Conservation (phyloP, 331 rosid species). For the Erythrophleum ivorense region DNA sequence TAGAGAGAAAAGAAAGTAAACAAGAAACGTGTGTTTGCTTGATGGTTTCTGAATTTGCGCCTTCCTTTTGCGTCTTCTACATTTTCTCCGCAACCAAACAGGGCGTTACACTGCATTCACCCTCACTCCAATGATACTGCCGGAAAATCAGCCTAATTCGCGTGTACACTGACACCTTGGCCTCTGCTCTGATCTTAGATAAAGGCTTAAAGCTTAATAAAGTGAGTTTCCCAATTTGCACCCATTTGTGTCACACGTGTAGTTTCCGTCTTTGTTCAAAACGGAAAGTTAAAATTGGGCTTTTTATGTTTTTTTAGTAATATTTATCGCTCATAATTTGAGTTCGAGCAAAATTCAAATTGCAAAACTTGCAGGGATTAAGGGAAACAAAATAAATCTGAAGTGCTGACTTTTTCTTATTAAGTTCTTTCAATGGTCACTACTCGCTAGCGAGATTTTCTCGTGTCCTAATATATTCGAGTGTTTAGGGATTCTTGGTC, state of each 20-base stretch:
- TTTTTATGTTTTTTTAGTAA: neutral
- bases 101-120: neutral
- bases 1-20: too few relatives aligned
- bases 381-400: neutral
- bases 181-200: neutral
- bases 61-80: neutral
- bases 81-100: neutral
- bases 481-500: slow-evolving; percentile 23
- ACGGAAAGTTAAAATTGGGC: neutral
- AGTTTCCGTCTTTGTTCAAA: neutral
- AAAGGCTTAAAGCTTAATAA: neutral
- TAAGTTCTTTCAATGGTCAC: slow-evolving; percentile 6
- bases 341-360: neutral
- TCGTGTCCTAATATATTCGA: neutral
- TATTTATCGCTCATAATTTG: neutral
- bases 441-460: neutral
- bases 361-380: neutral
- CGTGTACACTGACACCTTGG: neutral
- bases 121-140: neutral
- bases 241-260: neutral
- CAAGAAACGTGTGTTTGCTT: too few relatives aligned
- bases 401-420: neutral
- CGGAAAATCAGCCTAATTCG: neutral
- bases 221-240: neutral
- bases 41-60: too few relatives aligned